Conservation (phyloP, 768 basidiomycete genomes). For the Suillus sp. region DNA sequence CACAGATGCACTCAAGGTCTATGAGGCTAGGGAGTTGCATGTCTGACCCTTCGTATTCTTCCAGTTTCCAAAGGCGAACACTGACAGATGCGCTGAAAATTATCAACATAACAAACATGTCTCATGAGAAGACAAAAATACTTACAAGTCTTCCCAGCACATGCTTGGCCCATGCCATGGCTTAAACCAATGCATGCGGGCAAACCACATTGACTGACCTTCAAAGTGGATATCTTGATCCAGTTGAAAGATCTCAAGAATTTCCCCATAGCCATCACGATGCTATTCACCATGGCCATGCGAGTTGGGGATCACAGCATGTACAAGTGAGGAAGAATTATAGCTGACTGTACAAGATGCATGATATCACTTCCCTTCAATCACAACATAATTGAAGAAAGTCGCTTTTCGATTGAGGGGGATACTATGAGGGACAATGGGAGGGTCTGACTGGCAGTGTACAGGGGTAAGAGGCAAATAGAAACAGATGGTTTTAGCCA, state of each 20-base stretch:
- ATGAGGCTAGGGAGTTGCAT: slow-evolving; percentile 3
- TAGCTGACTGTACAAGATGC: background rate
- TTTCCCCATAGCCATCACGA: slow-evolving; percentile 2
- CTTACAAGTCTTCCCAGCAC: slow-evolving; percentile 12
- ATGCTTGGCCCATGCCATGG: background rate
- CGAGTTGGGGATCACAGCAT: background rate
- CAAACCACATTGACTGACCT: slow-evolving; percentile 6
- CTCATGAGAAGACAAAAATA: too few relatives aligned
- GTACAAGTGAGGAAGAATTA: background rate
- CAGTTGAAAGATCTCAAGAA: slow-evolving; percentile 10
- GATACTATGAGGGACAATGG: background rate
- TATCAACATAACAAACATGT: too few relatives aligned
- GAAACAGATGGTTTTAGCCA: background rate
- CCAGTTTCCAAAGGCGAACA: slow-evolving; percentile 10
- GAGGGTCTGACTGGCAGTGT: slow-evolving; percentile 1
- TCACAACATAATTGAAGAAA: background rate
- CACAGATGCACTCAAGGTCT: background rate
- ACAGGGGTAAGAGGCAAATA: background rate
- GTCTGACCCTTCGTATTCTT: background rate
- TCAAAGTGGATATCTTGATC: slow-evolving; percentile 2
- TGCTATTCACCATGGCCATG: background rate
- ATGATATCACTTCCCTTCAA: background rate
- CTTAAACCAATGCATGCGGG: slow-evolving; percentile 6
- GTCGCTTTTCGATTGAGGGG: background rate
- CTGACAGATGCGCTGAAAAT: background rate